Evolutionary conservation across 108 stramenopile genomes (phyloP).

Genomic region (Cyclostephanos invisitatus): DNA sequence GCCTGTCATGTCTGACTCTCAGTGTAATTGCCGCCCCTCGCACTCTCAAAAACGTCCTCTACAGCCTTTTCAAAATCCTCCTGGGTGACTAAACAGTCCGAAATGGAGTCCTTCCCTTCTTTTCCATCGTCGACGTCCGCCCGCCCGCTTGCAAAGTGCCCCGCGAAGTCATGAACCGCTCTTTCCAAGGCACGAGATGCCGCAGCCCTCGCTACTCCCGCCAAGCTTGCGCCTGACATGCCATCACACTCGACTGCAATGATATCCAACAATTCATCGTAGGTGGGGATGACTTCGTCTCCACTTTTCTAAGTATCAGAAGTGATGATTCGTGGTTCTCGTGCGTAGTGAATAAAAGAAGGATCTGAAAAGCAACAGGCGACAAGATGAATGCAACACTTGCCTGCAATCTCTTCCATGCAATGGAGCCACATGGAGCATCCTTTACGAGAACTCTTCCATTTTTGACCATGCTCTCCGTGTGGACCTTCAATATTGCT

Average conservation of each 20-base stretch:
- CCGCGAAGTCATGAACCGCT: constrained; percentile 66
- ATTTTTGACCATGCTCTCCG: constrained; percentile 66
- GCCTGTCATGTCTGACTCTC: not conserved
- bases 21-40: constrained; percentile 24
- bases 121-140: constrained; percentile 13
- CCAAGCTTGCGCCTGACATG: constrained; percentile 78
- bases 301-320: constrained; percentile 1
- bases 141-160: constrained; percentile 21
- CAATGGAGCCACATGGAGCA: constrained; percentile 62
- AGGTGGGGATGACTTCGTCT: constrained; percentile 38
- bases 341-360: constrained; percentile 13
- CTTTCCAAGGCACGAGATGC: constrained; percentile 79
- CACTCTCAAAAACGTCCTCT: constrained; percentile 64
- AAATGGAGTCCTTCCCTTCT: constrained; percentile 36
- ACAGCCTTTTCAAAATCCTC: constrained; percentile 70
- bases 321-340: not conserved
- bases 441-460: constrained; percentile 75
- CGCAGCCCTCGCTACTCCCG: constrained; percentile 79
- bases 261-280: constrained; percentile 59
- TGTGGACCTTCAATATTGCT: constrained; percentile 81
- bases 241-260: constrained; percentile 74
- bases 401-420: constrained; percentile 23
- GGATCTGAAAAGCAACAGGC: not conserved
- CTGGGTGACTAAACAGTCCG: constrained; percentile 71
- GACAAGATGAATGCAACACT: constrained; percentile 2